Base-by-base conservation (phyloP, 2,329 filamentous ascomycete genomes). In the Mycosphaerella sp. region DNA sequence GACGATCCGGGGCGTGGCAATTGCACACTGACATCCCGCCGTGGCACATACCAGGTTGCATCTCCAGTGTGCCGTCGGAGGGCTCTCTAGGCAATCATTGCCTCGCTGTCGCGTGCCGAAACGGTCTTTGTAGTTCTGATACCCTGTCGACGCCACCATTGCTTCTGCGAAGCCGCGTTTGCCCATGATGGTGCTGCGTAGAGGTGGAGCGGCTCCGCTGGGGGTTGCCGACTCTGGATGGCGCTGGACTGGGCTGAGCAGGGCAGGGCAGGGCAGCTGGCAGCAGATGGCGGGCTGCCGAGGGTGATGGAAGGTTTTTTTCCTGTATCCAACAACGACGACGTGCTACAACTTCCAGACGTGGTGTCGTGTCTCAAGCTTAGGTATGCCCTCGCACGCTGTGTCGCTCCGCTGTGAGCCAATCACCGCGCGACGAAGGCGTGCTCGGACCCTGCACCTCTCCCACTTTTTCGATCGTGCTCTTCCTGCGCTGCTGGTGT, bases 1-100 rank as follows among this genome's bases (percentile, higher is more conserved):
- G 11, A 41, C 41, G 47, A 26, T 43, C 47, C 26, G 38, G 23
- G 42, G 39, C 39, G 26, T 49, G 10, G 39, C 26, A 23, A 44
- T 43, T 3, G 41, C 8, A 21, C 6, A 39, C 6, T 14, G 36
- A 12, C 14, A 17, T 17, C 40, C 6, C 14, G 41, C 52, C 36
- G 45, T 51, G 40, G 17, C 45, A 63, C 66, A 47, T 58, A 69
- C 67, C 60, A 75, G 63, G 48, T 75, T 73, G 59, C 72, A 74
- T 45, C 73, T 66, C 72, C 72, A 74, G 46, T 53, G 52, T 23
- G 67, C 67, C 17, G 73, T 60, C 10, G 45, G 46, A 23, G 66
- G 65, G 32, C 51, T 32, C 11, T 59, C 54, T n/a, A 59, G 57
- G 48, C 55, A 48, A 23, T 67, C 64, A 48, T 50, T 53, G 21